Conservation (phyloP, 2,329 filamentous ascomycete genomes). For the Aspergillus quadrilineatus region DNA sequence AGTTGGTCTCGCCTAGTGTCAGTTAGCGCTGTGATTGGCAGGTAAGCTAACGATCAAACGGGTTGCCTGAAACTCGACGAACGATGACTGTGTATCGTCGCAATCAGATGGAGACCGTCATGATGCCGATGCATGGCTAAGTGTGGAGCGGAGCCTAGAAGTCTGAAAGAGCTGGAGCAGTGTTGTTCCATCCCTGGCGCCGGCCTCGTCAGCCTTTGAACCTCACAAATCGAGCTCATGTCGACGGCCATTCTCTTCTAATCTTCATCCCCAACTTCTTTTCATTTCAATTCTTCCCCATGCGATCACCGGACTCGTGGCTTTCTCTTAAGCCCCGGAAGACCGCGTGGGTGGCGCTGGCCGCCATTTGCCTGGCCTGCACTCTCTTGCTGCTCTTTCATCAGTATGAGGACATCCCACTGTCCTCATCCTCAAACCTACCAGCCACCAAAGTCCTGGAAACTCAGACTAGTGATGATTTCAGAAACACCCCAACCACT, state of each 20-base stretch:
- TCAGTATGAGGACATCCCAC: slow-evolving; percentile 8
- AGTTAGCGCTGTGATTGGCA: not conserved
- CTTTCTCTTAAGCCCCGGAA: not conserved
- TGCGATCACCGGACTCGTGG: slow-evolving; percentile 1
- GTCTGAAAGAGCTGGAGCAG: not conserved
- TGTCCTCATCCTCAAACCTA: slow-evolving; percentile 2
- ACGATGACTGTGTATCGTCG: not conserved
- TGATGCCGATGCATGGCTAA: not conserved
- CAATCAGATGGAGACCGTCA: not conserved
- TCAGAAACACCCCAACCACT: not conserved
- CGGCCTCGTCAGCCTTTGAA: not conserved
- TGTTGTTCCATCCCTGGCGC: not conserved
- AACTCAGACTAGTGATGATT: not conserved
- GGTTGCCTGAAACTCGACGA: slow-evolving; percentile 1
- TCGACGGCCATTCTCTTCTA: not conserved
- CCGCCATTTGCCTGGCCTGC: slow-evolving; percentile 10
- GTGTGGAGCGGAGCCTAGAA: not conserved
- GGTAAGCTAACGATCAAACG: not conserved
- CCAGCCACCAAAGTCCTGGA: not conserved
- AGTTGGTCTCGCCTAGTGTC: not conserved
- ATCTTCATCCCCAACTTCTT: not conserved
- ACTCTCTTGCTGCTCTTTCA: slow-evolving; percentile 9
- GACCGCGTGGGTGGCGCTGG: slow-evolving; percentile 14
- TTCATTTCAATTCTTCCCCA: not conserved
- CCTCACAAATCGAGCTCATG: not conserved